A percentile compares a stretch with the other conserved stretches of the same genome.
Conservation (phyloP, 495 filamentous ascomycete genomes). For the Aspergillus egyptiacus region DNA sequence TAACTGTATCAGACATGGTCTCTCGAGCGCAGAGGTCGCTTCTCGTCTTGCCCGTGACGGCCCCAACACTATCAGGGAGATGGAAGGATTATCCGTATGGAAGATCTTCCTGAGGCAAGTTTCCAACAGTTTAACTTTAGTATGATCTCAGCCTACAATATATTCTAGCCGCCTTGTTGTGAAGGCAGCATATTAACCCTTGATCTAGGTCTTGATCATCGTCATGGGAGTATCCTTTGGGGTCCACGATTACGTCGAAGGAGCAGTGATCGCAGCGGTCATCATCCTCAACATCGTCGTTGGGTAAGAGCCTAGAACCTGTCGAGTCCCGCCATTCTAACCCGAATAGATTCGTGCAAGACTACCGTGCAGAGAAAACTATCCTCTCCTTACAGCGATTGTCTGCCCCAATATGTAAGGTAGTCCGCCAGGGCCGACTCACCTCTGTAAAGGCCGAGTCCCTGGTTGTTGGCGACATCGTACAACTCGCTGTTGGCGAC, state of each 20-base stretch:
- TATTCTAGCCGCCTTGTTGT: conserved; percentile 4
- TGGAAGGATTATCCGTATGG: conserved; percentile 47
- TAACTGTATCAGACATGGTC: conserved; percentile 40
- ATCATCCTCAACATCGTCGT: conserved; percentile 74
- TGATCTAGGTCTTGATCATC: conserved; percentile 63
- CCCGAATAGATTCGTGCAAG: conserved; percentile 57
- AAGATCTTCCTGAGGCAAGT: conserved; percentile 57
- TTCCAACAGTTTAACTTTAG: conserved; percentile 60
- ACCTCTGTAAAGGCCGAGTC: conserved; percentile 62
- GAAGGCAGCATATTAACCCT: conserved; percentile 8
- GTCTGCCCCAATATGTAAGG: conserved; percentile 72
- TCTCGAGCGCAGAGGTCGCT: conserved; percentile 49
- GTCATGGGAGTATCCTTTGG: conserved; percentile 81
- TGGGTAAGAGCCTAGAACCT: conserved; percentile 35
- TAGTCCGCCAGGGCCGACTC: conserved; percentile 64
- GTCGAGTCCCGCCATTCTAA: background rate
- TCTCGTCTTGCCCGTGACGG: conserved; percentile 51
- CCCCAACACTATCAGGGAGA: conserved; percentile 53
- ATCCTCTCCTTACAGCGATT: conserved; percentile 74
- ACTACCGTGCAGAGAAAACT: conserved; percentile 80
- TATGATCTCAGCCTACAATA: conserved; percentile 20
- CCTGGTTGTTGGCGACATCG: conserved; percentile 75
- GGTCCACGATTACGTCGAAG: conserved; percentile 76
- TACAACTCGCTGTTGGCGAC: conserved; percentile 62
- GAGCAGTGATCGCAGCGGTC: conserved; percentile 73